Evolutionary conservation across 176 grass and related monocot genomes (phyloP).

Genomic region (Oryza meridionalis): DNA sequence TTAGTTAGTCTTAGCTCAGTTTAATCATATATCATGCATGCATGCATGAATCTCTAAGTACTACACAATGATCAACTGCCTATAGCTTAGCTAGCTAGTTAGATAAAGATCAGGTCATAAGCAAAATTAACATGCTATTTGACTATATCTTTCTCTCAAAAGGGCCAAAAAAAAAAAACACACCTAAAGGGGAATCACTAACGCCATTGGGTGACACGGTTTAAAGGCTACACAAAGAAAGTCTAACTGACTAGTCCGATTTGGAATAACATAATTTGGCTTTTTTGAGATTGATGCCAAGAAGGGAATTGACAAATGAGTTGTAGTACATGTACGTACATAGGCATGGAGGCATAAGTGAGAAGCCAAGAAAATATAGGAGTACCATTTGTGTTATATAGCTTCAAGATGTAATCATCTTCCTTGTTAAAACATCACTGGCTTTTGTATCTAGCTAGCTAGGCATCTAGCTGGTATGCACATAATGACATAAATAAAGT

Average conservation of each 20-base stretch:
- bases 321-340: background rate
- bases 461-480: too few relatives aligned
- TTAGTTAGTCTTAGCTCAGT: background rate
- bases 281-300: constrained; percentile 25
- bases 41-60: constrained; percentile 23
- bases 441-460: too few relatives aligned
- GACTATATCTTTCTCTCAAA: constrained; percentile 46
- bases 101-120: background rate
- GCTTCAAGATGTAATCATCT: too few relatives aligned
- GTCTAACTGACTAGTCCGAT: constrained; percentile 2
- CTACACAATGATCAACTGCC: background rate
- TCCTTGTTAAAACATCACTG: too few relatives aligned
- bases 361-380: background rate
- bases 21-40: background rate
- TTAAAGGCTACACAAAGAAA: constrained; percentile 27
- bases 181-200: constrained; percentile 29
- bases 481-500: too few relatives aligned
- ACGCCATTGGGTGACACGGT: constrained; percentile 24
- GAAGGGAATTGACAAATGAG: constrained; percentile 19
- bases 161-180: constrained; percentile 34
- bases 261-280: constrained; percentile 26
- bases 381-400: too few relatives aligned
- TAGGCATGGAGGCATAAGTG: background rate
- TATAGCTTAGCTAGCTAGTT: background rate
- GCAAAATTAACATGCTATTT: constrained; percentile 4